Base-by-base conservation (phyloP, 139 green algal genomes). In the Coelastrella sp. region DNA sequence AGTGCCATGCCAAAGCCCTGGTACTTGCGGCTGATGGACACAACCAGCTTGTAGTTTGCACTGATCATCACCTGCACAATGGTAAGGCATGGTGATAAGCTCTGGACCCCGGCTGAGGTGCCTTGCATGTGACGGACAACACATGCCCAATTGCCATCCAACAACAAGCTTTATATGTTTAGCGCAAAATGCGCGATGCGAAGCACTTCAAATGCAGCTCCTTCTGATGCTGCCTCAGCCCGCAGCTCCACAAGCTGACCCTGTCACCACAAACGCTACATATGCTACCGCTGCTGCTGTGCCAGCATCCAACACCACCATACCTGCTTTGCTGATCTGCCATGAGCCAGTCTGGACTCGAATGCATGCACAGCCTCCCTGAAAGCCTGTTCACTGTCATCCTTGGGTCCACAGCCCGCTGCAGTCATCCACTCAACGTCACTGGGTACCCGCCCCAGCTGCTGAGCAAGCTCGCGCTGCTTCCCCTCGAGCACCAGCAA, bases 1-100 rank as follows among this genome's bases (percentile, higher is more conserved):
- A 96, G 17, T 8, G n/a, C 47, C 59, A 94, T 85, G 23, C 92
- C 93, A n/a, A 92, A 90, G 79, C 93, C 89, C 17, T 92, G 65
- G 93, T 99, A 99, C 87, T 96, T 96, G 83, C 96, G 95, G 57
- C 97, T 97, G 80, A 99, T 95, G 54, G 93, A 96, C 65, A 98
- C 93, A 13, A 99, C 98, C 87, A 99, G 92, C 65, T 98, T 95
- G 91, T 98, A 96, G 95, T 99, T 99, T 90, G 93, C 93, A 68
- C 94, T 90, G 23, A 99, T 91, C 97, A 99, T 99, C 64, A 94
- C 59, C 76, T 87, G 61, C 61, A 80, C 60, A 59, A 47, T 47
- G 32, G 32, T 17, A n/a, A 76, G 68, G 61, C 11, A 19, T 71
- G 61, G 11, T 13, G 61, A 71, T 47, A 47, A 47, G 32, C 32